Percentiles rank a stretch among this genome's conserved stretches.
phyloP scores from a whole-genome alignment of 768 basidiomycete genomes.

The Lentinula raphanica region DNA sequence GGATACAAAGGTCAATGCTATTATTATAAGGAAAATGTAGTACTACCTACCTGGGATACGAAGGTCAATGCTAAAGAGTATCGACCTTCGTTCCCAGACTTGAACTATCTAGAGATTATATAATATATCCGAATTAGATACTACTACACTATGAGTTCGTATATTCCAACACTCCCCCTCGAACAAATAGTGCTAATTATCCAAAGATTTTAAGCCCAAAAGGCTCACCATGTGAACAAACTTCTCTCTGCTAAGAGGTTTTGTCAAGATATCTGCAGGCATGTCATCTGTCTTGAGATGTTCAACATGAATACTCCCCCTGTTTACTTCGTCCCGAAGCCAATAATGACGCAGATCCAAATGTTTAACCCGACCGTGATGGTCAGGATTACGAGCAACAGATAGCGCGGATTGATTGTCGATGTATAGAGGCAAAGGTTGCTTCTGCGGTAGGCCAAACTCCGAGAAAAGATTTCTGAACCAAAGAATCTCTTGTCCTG shows the following conservation, averaged over 20 bases:
- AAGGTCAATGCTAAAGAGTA: not conserved
- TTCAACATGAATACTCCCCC: not conserved
- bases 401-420: not conserved
- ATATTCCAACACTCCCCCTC: too few relatives aligned
- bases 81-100: not conserved
- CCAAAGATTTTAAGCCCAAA: not conserved
- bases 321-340: not conserved
- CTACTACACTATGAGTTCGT: slow-evolving; percentile 2
- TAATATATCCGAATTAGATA: too few relatives aligned
- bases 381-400: not conserved
- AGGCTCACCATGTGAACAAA: not conserved
- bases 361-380: not conserved
- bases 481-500: not conserved
- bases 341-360: not conserved
- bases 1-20: too few relatives aligned
- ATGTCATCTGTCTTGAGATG: not conserved
- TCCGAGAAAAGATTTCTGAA: not conserved
- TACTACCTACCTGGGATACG: too few relatives aligned
- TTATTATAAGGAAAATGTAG: too few relatives aligned
- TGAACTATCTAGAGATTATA: too few relatives aligned
- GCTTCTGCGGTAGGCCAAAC: not conserved
- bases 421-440: not conserved
- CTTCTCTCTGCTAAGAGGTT: not conserved
- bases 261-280: not conserved
- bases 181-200: too few relatives aligned